Evolutionary conservation across 2,329 filamentous ascomycete species (phyloP), one percentile per base, ranked within the genome.

Genomic region (Neonectria sp.): DNA sequence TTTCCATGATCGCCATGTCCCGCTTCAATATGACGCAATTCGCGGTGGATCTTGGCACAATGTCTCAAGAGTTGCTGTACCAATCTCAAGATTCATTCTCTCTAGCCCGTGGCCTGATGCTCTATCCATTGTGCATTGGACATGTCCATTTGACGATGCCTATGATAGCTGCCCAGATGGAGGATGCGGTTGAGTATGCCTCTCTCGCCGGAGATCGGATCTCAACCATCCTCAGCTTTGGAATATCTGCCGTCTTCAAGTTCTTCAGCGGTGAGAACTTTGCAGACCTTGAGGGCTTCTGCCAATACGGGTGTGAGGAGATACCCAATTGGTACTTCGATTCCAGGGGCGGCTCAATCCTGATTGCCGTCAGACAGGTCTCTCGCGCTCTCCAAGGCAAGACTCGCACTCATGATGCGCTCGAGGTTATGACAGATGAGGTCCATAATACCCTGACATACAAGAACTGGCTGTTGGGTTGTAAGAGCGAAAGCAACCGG

Each of bases 331-430:
- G 93, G 93, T 84, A 90, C 53, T 83, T 86, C 51, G 93, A 95
- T 73, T 87, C 91, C 1, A 86, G 92, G 65, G 93, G 93, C 17
- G 93, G 93, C 3, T 89, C 90, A 0, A 83, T 94, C 58, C 82
- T 95, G 7, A 88, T 92, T 67, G 86, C 88, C 3, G 84, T 91
- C 4, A 84, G 91, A 56, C 93, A 95, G 76, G 86, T 88, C 27
- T 88, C 86, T 57, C 88, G 92, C 55, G 91, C 93, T 25, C 80
- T 95, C 24, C 92, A 94, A 77, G 93, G 93, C 60, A 95, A 94
- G 78, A 95, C 93, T 0, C 80, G 80, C 12, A 80, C 80, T 3
- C 79, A 82, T 12, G 82, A 86, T 11, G 80, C 90, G 0, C 75
- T 83, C 0, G 83, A 86, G 21, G 84, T 95, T 12, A 87, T 95